phyloP scores from a whole-genome alignment of 495 filamentous ascomycete species.

The Neurospora sp. region DNA sequence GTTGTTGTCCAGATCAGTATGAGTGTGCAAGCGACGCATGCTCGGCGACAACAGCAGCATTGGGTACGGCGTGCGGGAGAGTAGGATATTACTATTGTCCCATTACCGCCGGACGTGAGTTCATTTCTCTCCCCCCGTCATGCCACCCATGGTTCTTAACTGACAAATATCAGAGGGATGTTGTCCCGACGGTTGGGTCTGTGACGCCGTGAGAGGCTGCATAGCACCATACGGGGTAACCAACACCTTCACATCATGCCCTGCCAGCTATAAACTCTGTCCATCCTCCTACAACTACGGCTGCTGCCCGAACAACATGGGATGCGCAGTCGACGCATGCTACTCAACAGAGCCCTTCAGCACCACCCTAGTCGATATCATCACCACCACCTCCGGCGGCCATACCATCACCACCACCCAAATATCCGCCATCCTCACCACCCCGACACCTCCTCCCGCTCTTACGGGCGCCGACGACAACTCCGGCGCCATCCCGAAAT shows the following conservation, averaged over 20 bases:
- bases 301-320: conserved; percentile 30
- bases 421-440: conserved; percentile 18
- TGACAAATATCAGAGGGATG: conserved; percentile 18
- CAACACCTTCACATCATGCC: conserved; percentile 17
- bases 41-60: conserved; percentile 30
- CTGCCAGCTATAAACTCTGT: conserved; percentile 25
- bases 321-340: conserved; percentile 27
- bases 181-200: conserved; percentile 28
- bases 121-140: too few relatives aligned
- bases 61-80: conserved; percentile 25
- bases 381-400: conserved; percentile 25
- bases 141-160: background rate
- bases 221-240: conserved; percentile 19
- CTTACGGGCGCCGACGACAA: background rate
- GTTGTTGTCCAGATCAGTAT: conserved; percentile 34
- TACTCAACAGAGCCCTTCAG: conserved; percentile 27
- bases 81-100: conserved; percentile 25
- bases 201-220: conserved; percentile 17
- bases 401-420: conserved; percentile 17
- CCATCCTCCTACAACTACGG: conserved; percentile 27
- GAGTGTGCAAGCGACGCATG: conserved; percentile 33
- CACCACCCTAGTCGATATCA: conserved; percentile 17
- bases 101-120: conserved; percentile 15
- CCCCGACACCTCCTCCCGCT: conserved; percentile 15
- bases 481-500: conserved; percentile 18